Evolutionary conservation across 2,329 filamentous ascomycete genomes (phyloP).

Genomic region (Penicillium fuscoglaucum): DNA sequence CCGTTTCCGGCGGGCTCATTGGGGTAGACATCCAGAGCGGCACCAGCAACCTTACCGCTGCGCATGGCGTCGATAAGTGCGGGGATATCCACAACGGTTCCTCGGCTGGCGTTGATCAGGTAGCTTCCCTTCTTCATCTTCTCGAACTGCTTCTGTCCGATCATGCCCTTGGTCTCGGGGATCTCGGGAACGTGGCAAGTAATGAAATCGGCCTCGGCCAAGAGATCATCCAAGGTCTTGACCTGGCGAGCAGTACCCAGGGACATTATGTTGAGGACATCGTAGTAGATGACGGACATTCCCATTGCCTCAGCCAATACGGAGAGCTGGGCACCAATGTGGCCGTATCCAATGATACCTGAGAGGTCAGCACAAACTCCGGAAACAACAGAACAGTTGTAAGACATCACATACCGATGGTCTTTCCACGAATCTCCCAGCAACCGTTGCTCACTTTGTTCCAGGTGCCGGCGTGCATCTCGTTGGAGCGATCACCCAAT

Average conservation of each 20-base stretch:
- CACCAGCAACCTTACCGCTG: constrained; percentile 82
- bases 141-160: constrained; percentile 73
- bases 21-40: constrained; percentile 95
- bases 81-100: constrained; percentile 90
- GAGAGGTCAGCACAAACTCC: not conserved
- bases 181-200: constrained; percentile 93
- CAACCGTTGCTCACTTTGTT: constrained; percentile 96
- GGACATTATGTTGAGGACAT: constrained; percentile 91
- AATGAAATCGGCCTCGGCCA: constrained; percentile 83
- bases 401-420: constrained; percentile 62
- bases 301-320: constrained; percentile 97
- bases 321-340: constrained; percentile 94
- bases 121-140: constrained; percentile 93
- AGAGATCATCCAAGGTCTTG: constrained; percentile 70
- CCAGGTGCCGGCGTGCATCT: constrained; percentile 93
- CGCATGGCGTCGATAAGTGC: constrained; percentile 86
- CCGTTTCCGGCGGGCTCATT: constrained; percentile 92
- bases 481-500: constrained; percentile 85
- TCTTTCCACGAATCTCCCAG: constrained; percentile 98
- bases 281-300: constrained; percentile 97
- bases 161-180: constrained; percentile 89
- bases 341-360: constrained; percentile 94
- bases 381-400: not conserved
- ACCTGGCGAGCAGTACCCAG: constrained; percentile 87
- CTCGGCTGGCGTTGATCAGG: constrained; percentile 92